Evolutionary conservation across 2,329 filamentous ascomycete species (phyloP).

Genomic region (Lasiodiplodia theobromae): DNA sequence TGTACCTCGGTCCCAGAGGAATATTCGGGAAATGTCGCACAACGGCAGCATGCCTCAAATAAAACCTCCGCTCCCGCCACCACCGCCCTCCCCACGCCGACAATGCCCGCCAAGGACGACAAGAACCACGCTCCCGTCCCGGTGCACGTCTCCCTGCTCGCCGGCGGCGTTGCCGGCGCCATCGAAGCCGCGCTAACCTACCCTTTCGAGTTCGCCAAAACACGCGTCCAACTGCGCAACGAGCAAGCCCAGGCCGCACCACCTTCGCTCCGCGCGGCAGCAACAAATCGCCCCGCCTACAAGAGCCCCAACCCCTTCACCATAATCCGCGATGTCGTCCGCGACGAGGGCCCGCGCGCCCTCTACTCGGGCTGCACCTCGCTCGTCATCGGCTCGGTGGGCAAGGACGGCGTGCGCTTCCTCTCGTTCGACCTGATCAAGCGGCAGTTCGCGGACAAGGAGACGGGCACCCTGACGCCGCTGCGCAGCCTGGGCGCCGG

Average conservation of each 20-base stretch:
- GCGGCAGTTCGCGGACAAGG: conserved; percentile 61
- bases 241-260: conserved; percentile 41
- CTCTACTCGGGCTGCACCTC: conserved; percentile 70
- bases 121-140: neutral
- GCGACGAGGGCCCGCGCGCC: conserved; percentile 63
- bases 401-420: conserved; percentile 72
- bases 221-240: conserved; percentile 63
- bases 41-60: too few species aligned
- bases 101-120: conserved; percentile 1
- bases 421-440: conserved; percentile 72
- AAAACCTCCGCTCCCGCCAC: neutral
- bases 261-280: conserved; percentile 60
- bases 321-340: conserved; percentile 63
- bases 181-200: conserved; percentile 55
- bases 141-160: conserved; percentile 42
- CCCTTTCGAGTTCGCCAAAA: conserved; percentile 74
- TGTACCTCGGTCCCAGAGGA: too few species aligned
- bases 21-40: too few species aligned
- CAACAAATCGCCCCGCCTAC: neutral
- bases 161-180: conserved; percentile 49
- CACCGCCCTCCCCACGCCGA: neutral
- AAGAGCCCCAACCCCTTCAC: conserved; percentile 60
- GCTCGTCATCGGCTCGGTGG: conserved; percentile 66
- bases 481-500: conserved; percentile 91
- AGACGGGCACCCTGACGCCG: conserved; percentile 74